Evolutionary conservation across 768 basidiomycete genomes (phyloP), one percentile per base, ranked within the genome.

Genomic region (Clitopilus passeckerianus): DNA sequence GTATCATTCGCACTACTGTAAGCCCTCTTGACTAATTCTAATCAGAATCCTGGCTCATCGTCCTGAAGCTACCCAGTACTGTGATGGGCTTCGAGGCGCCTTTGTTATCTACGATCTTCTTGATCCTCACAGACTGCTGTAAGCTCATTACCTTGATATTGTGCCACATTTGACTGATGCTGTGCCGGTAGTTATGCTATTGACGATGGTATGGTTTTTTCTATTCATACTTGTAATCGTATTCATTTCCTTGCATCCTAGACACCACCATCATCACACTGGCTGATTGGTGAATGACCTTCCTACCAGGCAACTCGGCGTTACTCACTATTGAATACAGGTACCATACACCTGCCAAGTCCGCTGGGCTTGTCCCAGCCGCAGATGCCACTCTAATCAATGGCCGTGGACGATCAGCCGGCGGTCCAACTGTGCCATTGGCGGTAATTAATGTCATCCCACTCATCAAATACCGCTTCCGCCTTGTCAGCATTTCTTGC

Each of bases 21-120:
- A 16, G 63, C 50, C 54, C 20, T 18, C 24, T 33, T 33, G 5
- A 37, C 1, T 1, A 55, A 10, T 2, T 10, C 54, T 30, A 20
- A 9, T 27, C 34, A 1, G 30, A 10, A 5, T 50, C 5, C 12
- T 24, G 1, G 53, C 53, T 33, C 14, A 55, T n/a, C 20, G 37
- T 41, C 14, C 10, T 37, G 1, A 64, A 70, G 74, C 74, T 5
- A 75, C 76, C 0, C 83, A 85, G 67, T 84, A 84, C 59, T 85
- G 84, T 55, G 83, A 85, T 57, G 83, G 83, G 0, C 71, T 85
- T 23, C 68, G 83, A 44, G 83, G 82, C 0, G 71, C 77, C 1
- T 35, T 83, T 34, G 73, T 84, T 6, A 69, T 84, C 14, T 80
- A 81, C 35, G 80, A 82, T 41, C 66, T 61, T 8, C 14, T 57